Conservation (phyloP, 768 basidiomycete species). For the Lepiota subincarnata region DNA sequence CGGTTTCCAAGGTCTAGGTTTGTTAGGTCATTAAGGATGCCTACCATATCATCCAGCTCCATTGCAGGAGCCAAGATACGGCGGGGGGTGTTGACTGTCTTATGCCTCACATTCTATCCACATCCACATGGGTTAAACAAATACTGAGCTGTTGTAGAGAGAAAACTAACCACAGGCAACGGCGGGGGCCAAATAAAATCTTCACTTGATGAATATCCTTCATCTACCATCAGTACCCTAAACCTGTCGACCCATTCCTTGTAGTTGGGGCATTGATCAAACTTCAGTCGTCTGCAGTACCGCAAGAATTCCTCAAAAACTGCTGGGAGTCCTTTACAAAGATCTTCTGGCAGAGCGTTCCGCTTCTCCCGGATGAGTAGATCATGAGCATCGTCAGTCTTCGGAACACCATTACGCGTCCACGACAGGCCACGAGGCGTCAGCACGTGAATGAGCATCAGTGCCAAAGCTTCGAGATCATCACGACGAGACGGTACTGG, state of each 20-base stretch:
- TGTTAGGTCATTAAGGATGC: slow-evolving; percentile 54
- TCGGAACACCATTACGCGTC: slow-evolving; percentile 80
- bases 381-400: slow-evolving; percentile 59
- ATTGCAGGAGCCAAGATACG: slow-evolving; percentile 33
- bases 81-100: slow-evolving; percentile 32
- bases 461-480: slow-evolving; percentile 70
- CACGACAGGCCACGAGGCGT: slow-evolving; percentile 73
- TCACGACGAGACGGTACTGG: slow-evolving; percentile 75
- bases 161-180: slow-evolving; percentile 22
- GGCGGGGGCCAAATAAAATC: slow-evolving; percentile 74
- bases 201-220: slow-evolving; percentile 54
- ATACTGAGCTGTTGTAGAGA: slow-evolving; percentile 1
- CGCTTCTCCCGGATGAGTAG: slow-evolving; percentile 63
- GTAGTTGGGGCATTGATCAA: slow-evolving; percentile 69
- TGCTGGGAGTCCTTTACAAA: slow-evolving; percentile 64
- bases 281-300: slow-evolving; percentile 66
- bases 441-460: slow-evolving; percentile 79
- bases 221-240: slow-evolving; percentile 51
- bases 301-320: slow-evolving; percentile 76
- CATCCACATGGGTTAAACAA: slow-evolving; percentile 15
- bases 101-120: slow-evolving; percentile 16
- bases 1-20: slow-evolving; percentile 54
- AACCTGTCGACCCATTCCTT: slow-evolving; percentile 62
- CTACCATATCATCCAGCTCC: slow-evolving; percentile 43
- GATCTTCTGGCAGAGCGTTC: slow-evolving; percentile 54